Base-by-base conservation (phyloP, 495 filamentous ascomycete genomes). In the Penicillium psychrofluorescens region DNA sequence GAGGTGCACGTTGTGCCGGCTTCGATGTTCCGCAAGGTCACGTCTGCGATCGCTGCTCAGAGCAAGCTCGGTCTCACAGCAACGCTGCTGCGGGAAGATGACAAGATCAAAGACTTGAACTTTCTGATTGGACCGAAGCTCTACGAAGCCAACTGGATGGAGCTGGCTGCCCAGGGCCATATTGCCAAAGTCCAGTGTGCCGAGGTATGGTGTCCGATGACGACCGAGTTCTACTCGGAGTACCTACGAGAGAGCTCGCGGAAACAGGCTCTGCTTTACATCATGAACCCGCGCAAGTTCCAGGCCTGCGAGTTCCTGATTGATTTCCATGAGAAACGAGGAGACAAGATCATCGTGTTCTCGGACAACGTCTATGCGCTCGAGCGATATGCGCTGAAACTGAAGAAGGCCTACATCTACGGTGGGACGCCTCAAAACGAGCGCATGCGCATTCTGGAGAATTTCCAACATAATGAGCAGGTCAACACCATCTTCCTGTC, bases 101-200 rank as follows among this genome's bases (percentile, higher is more conserved):
- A 98, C 75, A 96, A 96, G 67, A 97, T 98, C 54, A 85, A 84
- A 14, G 90, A 97, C 74, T 70, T 98, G 39, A 98, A 98, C 62
- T 97, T 96, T 62, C 72, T 98, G 55, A 97, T 98, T 62, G 92
- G 92, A 0, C 92, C 92, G 5, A 98, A 98, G 57, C 75, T 98
- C 1, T 98, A 95, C 64, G 92, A 98, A 61, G 92, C 92, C 22
- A 98, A 98, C 62, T 98, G 92, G 92, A 95, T 97, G 86, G 91
- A 98, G 62, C 78, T 98, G 35, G 90, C 90, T 0, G 86, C 96
- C 46, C 87, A 95, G 63, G 92, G 92, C 11, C 92, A 97, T 60
- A 98, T 98, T 57, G 92, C 92, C 35, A 88, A 88, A 53, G 92
- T 98, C 1, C 92, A 98, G 55, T 98, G 92, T 64, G 92, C 92